Evolutionary conservation across 129 eudicot species (phyloP), one percentile per base, ranked within the genome.

Genomic region (Erigeron canadensis): DNA sequence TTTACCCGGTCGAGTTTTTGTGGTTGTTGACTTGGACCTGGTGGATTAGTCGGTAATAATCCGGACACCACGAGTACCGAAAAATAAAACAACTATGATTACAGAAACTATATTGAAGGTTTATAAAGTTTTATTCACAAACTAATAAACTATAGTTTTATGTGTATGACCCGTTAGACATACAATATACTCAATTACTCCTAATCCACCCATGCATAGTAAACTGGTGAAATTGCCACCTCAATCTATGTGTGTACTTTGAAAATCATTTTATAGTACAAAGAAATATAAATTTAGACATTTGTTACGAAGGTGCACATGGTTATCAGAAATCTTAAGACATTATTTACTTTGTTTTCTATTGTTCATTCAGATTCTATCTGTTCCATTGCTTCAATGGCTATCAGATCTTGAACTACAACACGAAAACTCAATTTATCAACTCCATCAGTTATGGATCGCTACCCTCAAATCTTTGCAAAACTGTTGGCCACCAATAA

Each of bases 361-460:
- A 43, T 48, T 71, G 11, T 40, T 38, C 10, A 34, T 63, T 68
- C 89, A 90, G 97, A 67, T 74, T 45, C 60, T 81, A 41, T 79
- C 85, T 37, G 57, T 55, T 69, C 86, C 95, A 38, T 75, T 88
- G 81, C 73, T 81, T 77, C 80, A 69, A 59, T 86, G 95, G 95
- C 72, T 91, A 53, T 84, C 87, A 7, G 73, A 75, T 77, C 58
- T 4, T n/a, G 79, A 81, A 46, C 70, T 70, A 28, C 84, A 83
- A 12, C 47, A 78, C 19, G 73, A 70, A 12, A 75, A 63, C 48
- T 63, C 74, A 42, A 68, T 38, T 15, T 5, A 59, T 71, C 86
- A 83, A 72, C 85, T 85, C 65, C 83, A 79, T 17, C 62, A 50
- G 10, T 44, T 91, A 77, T 88, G 93, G 96, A 70, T 70, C 34